A percentile compares a stretch with the other conserved stretches of the same genome.
phyloP scores from a whole-genome alignment of 2,329 filamentous ascomycete genomes.

The Talaromyces funiculosus region DNA sequence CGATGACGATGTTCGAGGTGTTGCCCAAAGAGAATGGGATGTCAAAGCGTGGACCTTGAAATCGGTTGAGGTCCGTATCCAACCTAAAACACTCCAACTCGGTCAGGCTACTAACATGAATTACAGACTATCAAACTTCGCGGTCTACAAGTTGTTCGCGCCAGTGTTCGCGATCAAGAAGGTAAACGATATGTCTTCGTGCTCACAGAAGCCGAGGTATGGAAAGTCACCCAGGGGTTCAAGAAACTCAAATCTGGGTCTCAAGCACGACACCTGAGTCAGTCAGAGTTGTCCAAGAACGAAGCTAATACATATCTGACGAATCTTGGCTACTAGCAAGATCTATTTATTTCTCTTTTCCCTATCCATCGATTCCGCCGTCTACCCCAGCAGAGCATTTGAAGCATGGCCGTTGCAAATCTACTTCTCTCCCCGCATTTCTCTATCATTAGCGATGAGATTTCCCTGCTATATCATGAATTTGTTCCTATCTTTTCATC shows the following conservation, averaged over 20 bases:
- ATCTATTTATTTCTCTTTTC: not conserved
- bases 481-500: not conserved
- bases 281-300: constrained; percentile 46
- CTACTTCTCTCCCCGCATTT: not conserved
- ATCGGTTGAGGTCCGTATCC: constrained; percentile 69
- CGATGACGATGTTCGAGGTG: constrained; percentile 85
- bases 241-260: constrained; percentile 52
- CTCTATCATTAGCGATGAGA: not conserved
- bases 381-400: not conserved
- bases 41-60: constrained; percentile 98
- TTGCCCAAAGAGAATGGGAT: constrained; percentile 97
- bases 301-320: constrained; percentile 38
- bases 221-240: constrained; percentile 57
- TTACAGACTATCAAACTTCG: constrained; percentile 40
- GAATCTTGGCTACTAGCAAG: constrained; percentile 31
- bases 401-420: not conserved
- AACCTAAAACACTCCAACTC: not conserved
- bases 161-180: constrained; percentile 54
- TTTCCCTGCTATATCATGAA: not conserved
- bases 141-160: constrained; percentile 53
- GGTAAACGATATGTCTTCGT: constrained; percentile 59
- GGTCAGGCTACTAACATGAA: not conserved
- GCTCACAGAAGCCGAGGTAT: constrained; percentile 53
- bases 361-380: not conserved
- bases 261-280: constrained; percentile 50